Evolutionary conservation across 2,329 filamentous ascomycete species (phyloP).

Genomic region (Fusarium continuum): DNA sequence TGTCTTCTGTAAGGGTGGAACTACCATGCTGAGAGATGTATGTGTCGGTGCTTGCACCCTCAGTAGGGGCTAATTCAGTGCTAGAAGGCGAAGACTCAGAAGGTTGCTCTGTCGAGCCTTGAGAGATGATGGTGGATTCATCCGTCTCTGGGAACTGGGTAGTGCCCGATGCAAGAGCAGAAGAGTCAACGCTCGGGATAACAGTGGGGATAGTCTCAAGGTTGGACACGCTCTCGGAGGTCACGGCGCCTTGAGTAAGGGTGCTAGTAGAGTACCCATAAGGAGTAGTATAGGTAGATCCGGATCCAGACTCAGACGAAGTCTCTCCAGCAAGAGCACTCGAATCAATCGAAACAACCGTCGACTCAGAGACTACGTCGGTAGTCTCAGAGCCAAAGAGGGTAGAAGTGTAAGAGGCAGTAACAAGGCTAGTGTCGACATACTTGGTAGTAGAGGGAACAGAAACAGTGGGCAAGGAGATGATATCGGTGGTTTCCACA

Average conservation of each 20-base stretch:
- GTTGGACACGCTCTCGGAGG: slow-evolving; percentile 14
- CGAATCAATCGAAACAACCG: background rate
- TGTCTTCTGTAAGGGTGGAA: background rate
- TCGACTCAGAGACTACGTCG: background rate
- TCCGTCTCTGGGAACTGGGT: background rate
- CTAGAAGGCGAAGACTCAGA: background rate
- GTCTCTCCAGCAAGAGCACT: slow-evolving; percentile 23
- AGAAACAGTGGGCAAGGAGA: slow-evolving; percentile 18
- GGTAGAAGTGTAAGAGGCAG: slow-evolving; percentile 2
- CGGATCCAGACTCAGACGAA: slow-evolving; percentile 6
- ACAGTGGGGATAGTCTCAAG: slow-evolving; percentile 39
- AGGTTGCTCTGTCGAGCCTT: background rate
- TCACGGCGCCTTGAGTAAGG: background rate
- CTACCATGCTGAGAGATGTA: slow-evolving; percentile 11
- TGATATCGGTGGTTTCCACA: slow-evolving; percentile 1
- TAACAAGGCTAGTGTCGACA: slow-evolving; percentile 7
- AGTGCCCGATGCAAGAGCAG: slow-evolving; percentile 21
- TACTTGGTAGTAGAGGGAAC: background rate
- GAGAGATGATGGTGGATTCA: background rate
- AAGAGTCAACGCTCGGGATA: slow-evolving; percentile 23
- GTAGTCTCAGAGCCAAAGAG: background rate
- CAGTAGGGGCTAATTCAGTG: background rate
- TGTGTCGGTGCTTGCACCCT: background rate
- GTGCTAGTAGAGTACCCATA: slow-evolving; percentile 31
- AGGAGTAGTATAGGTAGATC: slow-evolving; percentile 3